Conservation (phyloP, 352 stramenopile genomes). For the Globisporangium irregulare region DNA sequence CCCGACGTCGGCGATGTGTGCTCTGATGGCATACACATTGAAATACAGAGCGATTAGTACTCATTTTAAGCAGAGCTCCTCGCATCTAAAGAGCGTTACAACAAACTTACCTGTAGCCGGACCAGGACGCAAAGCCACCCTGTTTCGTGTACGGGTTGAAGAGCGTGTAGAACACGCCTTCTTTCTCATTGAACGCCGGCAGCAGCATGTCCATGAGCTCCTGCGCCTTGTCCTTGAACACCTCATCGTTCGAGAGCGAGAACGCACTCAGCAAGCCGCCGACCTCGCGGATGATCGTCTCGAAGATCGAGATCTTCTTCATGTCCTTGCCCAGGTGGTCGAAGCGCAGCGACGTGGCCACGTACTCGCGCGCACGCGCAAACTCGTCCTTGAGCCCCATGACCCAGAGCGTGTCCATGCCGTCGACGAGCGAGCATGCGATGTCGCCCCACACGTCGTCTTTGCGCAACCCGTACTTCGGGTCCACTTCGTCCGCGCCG, state of each 20-base stretch:
- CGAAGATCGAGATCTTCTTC: conserved; percentile 93
- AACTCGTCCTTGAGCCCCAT: conserved; percentile 96
- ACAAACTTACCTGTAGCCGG: conserved; percentile 32
- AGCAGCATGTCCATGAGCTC: conserved; percentile 92
- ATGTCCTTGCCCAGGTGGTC: conserved; percentile 57
- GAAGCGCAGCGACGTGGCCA: conserved; percentile 82
- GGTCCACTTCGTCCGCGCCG: conserved; percentile 94
- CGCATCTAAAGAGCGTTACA: not conserved
- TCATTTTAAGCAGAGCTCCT: not conserved
- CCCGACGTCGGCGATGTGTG: conserved; percentile 76
- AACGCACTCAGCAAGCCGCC: conserved; percentile 96
- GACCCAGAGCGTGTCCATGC: conserved; percentile 96
- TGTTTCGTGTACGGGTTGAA: conserved; percentile 85
- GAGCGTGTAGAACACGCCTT: conserved; percentile 89
- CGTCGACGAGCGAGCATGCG: conserved; percentile 91
- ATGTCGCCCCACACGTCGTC: conserved; percentile 90
- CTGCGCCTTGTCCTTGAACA: conserved; percentile 91
- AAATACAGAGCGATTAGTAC: not conserved
- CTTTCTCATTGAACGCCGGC: conserved; percentile 85
- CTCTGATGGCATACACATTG: conserved; percentile 22
- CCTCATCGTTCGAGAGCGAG: conserved; percentile 79
- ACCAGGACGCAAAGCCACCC: conserved; percentile 33
- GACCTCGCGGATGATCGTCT: conserved; percentile 98
- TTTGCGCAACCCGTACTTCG: conserved; percentile 51
- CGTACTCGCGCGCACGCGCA: conserved; percentile 83